These are phyloP conservation scores for Rhynchosporium graminicola DNA, from an alignment of 2,329 filamentous ascomycete genomes.

Conservation along the genomic window DNA sequence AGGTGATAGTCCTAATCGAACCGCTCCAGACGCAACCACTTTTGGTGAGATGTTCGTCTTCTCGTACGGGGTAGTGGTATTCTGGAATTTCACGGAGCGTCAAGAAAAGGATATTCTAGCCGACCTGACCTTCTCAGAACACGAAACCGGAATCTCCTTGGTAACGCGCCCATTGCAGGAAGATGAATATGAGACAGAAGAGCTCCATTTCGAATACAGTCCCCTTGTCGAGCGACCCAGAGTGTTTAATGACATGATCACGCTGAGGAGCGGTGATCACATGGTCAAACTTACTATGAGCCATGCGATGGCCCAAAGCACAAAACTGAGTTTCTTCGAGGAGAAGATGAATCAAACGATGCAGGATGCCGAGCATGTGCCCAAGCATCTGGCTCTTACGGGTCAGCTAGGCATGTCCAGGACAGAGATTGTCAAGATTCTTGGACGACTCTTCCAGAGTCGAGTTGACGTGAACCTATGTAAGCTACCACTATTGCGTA, in stretches of 20 bases:
- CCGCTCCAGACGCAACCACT: conserved; percentile 70
- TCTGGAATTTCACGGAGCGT: conserved; percentile 97
- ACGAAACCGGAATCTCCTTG: conserved; percentile 64
- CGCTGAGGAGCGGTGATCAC: conserved; percentile 87
- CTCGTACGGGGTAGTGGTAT: conserved; percentile 94
- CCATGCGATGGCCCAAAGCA: conserved; percentile 96
- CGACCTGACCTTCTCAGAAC: conserved; percentile 85
- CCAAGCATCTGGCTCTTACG: conserved; percentile 83
- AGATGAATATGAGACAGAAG: conserved; percentile 93
- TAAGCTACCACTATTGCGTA: conserved; percentile 51
- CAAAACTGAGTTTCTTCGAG: conserved; percentile 94
- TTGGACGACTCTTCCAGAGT: conserved; percentile 88
- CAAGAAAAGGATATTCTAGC: conserved; percentile 97
- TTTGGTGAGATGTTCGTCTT: conserved; percentile 98
- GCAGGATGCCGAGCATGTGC: conserved; percentile 88
- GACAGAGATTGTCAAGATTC: conserved; percentile 87
- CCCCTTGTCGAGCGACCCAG: conserved; percentile 80
- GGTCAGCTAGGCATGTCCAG: conserved; percentile 89
- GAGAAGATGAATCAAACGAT: conserved; percentile 95
- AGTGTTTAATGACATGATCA: conserved; percentile 99
- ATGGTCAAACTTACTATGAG: conserved; percentile 99
- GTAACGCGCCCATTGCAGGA: conserved; percentile 80
- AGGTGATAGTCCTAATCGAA: conserved; percentile 55
- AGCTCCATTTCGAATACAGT: conserved; percentile 98
- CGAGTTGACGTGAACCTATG: conserved; percentile 97